Base-by-base conservation (phyloP, 768 basidiomycete genomes). In the Termitomyces sp. region DNA sequence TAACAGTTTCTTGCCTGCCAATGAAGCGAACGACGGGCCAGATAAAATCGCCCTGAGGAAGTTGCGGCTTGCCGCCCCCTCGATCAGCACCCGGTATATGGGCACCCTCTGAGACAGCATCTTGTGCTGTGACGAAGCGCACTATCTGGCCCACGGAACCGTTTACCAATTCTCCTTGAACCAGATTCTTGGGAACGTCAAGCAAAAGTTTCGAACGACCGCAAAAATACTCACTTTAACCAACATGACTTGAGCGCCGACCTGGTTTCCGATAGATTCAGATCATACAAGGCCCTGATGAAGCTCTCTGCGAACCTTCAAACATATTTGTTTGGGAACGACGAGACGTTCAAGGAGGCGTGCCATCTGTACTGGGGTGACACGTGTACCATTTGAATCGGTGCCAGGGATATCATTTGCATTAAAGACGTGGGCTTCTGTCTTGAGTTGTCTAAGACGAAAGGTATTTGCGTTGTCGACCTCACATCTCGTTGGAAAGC, bases 201-300 rank as follows among this genome's bases (percentile, higher is more conserved):
- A 58, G 43, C 40, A 26, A 31, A 11, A 26, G 45, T 41, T 7
- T 41, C 5, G 50, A 12, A 10, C 38, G 8, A 14, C 1, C n/a
- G 7, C 3, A 6, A 28, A 48, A 19, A 17, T n/a, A 47, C 47
- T 8, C 56, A 83, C 87, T 76, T 88, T 88, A 61, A 88, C 77
- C 2, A 89, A 67, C 90, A 92, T 92, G 4, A 96, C 94, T 67
- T 96, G 94, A 3, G 91, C 89, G 12, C 86, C 87, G 51, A 86
- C 74, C 81, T 91, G 15, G 12, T 42, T 28, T 11, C 23, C 6
- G 17, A 42, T 47, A n/a, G 35, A 50, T 45, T 21, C 30, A 4
- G 33, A 23, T 46, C 38, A 54, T 12, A 54, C 23, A 21, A 58
- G 63, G 2, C 26, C 46, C 56, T 49, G 31, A 21, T 46, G 15